Evolutionary conservation across 176 grass and related monocot species (phyloP), one percentile per base, ranked within the genome.

Genomic region (Hsuehochloa calcarea): DNA sequence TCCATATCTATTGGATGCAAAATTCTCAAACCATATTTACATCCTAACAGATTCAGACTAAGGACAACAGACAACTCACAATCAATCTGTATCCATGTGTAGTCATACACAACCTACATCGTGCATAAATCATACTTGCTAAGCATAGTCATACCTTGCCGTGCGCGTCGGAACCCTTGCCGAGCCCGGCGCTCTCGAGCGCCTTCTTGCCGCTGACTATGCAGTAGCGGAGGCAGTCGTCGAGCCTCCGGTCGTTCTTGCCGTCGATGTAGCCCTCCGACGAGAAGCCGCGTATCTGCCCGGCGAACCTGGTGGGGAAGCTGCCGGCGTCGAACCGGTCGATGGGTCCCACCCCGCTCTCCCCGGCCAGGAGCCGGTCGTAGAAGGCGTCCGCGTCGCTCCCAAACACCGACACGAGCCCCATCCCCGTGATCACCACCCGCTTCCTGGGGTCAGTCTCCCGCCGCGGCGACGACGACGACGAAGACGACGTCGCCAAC

Each of bases 361-460:
- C 91, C 34, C 96, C 96, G 64, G 92, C 80, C 19, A 98, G 90
- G 9, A 98, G 90, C 68, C 74, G 89, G 68, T 95, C 90, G 75
- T 95, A 98, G 80, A 84, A 98, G 4, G 64, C 50, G 64, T 95
- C 93, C 4, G 91, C 91, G 29, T 98, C 90, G 54, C 89, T 93
- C 62, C 96, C 96, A 75, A 98, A 95, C 27, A 95, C 93, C 4
- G 96, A 95, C 10, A 93, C 93, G 20, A 95, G 83, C 41, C 96
- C 96, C 96, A 92, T 95, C 12, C 93, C 93, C 2, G 96, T 98
- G 83, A 98, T 92, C 50, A 98, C 96, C 61, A 98, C 90, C 82
- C 93, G 79, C 81, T 86, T 98, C 83, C 78, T 97, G 10, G 89
- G 95, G 75, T 98, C 95, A 68, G 89, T 90, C 91, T 98, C 93